Conservation (phyloP, 352 stramenopile genomes). For the Pythium sp. region DNA sequence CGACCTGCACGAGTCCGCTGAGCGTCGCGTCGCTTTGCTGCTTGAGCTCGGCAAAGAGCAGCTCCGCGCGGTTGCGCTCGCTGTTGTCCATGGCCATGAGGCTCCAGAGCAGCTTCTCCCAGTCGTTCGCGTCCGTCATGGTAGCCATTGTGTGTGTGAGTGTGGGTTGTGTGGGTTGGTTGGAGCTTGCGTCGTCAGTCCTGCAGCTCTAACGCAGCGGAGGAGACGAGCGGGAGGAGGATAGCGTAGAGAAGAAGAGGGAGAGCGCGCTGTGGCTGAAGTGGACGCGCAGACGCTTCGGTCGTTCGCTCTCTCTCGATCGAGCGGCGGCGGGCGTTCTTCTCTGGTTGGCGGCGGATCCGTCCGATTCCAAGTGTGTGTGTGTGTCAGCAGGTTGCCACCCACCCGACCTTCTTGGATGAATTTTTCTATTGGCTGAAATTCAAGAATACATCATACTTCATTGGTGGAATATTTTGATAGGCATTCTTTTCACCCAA, state of each 20-base stretch:
- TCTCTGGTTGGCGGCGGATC: slow-evolving; percentile 2
- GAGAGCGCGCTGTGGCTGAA: neutral
- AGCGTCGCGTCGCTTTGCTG: slow-evolving; percentile 57
- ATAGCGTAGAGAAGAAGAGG: neutral
- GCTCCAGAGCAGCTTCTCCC: slow-evolving; percentile 67
- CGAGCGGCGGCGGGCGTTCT: neutral
- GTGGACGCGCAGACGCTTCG: neutral
- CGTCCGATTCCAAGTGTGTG: neutral
- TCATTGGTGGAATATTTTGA: slow-evolving; percentile 9
- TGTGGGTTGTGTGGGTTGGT: neutral
- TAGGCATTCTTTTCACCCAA: slow-evolving; percentile 1
- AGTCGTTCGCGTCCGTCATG: slow-evolving; percentile 32
- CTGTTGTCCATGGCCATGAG: slow-evolving; percentile 73
- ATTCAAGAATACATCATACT: neutral
- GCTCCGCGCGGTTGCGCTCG: slow-evolving; percentile 64
- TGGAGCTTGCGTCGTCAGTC: neutral
- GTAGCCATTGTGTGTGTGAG: slow-evolving; percentile 21
- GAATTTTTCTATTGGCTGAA: neutral
- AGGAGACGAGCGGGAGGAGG: neutral
- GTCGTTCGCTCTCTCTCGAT: slow-evolving; percentile 1
- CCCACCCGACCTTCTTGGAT: neutral
- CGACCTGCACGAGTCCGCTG: slow-evolving; percentile 46
- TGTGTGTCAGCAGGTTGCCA: neutral
- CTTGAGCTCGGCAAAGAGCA: slow-evolving; percentile 60
- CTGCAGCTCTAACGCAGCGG: neutral